Percentiles rank a stretch among this genome's conserved stretches.
Evolutionary conservation across 2,329 filamentous ascomycete species (phyloP).

Genomic region (Sclerotinia minor): DNA sequence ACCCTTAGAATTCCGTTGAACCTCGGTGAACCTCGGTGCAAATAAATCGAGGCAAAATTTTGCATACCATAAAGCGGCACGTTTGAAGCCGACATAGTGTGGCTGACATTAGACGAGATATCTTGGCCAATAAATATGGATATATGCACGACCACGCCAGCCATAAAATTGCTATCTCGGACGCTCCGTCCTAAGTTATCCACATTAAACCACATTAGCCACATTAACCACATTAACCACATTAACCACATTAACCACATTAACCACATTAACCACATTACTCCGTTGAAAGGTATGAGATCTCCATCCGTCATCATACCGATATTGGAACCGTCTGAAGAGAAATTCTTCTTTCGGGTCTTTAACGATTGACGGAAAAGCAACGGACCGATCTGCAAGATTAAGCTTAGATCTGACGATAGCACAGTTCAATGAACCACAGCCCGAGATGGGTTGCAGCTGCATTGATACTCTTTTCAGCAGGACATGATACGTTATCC

Average conservation of each 20-base stretch:
- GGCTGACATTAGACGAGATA: constrained; percentile 19
- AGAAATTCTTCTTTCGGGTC: constrained; percentile 6
- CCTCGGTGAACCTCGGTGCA: constrained; percentile 12
- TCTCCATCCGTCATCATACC: not conserved
- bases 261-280: not conserved
- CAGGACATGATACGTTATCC: constrained; percentile 20
- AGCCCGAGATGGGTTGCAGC: constrained; percentile 17
- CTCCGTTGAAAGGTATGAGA: too few relatives aligned
- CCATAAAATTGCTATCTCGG: constrained; percentile 23
- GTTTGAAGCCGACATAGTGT: not conserved
- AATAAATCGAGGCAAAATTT: not conserved
- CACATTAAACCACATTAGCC: not conserved
- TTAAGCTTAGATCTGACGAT: constrained; percentile 12
- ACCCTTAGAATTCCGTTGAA: not conserved
- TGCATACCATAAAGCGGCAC: constrained; percentile 20
- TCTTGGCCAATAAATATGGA: constrained; percentile 20
- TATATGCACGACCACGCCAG: constrained; percentile 23
- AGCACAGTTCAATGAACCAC: not conserved
- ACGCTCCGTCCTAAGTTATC: constrained; percentile 17
- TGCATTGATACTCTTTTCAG: constrained; percentile 21
- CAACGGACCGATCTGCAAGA: constrained; percentile 19
- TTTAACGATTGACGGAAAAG: constrained; percentile 10
- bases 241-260: not conserved
- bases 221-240: constrained; percentile 9
- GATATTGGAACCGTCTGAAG: not conserved